phyloP scores from a whole-genome alignment of 164 flowering plant species.

The Macadamia tetraphylla region DNA sequence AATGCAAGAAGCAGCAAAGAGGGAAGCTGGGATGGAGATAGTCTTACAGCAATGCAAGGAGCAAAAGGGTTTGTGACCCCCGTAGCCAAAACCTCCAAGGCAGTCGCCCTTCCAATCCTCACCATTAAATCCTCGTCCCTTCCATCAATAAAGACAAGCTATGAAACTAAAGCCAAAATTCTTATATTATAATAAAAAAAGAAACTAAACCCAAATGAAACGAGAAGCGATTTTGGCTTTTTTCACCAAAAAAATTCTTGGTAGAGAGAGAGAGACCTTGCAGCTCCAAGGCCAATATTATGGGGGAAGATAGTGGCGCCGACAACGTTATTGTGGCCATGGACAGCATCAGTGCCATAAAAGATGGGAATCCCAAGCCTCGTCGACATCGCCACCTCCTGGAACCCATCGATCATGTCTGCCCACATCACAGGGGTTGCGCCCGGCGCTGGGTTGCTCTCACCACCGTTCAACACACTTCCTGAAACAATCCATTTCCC shows the following conservation, averaged over 20 bases:
- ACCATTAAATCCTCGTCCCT: conserved; percentile 35
- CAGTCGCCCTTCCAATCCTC: conserved; percentile 43
- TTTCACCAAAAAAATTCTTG: too few relatives aligned
- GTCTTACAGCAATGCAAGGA: conserved; percentile 45
- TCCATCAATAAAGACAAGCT: background rate
- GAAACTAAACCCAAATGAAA: too few relatives aligned
- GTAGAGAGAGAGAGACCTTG: conserved; percentile 19
- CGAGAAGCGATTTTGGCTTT: too few relatives aligned
- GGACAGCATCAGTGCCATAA: conserved; percentile 37
- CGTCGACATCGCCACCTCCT: conserved; percentile 19
- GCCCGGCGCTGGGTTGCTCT: conserved; percentile 19
- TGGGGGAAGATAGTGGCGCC: conserved; percentile 41
- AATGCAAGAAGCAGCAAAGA: too few relatives aligned
- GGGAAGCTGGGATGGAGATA: conserved; percentile 6
- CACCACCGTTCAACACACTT: conserved; percentile 30
- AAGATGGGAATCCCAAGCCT: conserved; percentile 33
- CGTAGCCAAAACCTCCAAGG: conserved; percentile 36
- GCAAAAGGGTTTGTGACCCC: conserved; percentile 42
- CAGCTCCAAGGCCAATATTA: conserved; percentile 37
- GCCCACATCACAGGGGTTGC: conserved; percentile 27
- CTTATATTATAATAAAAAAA: too few relatives aligned
- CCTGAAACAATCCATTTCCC: conserved; percentile 11
- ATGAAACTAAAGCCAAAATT: too few relatives aligned
- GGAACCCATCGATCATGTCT: conserved; percentile 32
- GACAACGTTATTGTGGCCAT: conserved; percentile 33